Conservation (phyloP, 2,329 filamentous ascomycete genomes). For the Endocalyx cinctus region DNA sequence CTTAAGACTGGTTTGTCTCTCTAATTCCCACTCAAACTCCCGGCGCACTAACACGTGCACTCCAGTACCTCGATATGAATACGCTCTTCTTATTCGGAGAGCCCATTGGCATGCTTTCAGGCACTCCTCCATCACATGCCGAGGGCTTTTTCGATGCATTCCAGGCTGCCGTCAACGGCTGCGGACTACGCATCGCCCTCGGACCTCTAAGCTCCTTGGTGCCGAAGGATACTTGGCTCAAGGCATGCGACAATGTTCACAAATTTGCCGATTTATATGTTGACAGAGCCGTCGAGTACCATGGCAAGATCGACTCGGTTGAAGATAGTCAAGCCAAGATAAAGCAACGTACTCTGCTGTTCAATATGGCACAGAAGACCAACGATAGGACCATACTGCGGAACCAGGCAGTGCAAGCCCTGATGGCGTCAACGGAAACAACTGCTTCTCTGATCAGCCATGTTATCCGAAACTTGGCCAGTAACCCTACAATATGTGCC, state of each 20-base stretch:
- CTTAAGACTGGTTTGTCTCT: constrained; percentile 15
- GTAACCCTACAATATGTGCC: constrained; percentile 12
- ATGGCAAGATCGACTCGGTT: constrained; percentile 11
- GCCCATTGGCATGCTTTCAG: constrained; percentile 17
- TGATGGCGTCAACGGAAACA: constrained; percentile 17
- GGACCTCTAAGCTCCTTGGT: constrained; percentile 18
- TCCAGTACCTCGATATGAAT: constrained; percentile 17
- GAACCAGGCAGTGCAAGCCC: constrained; percentile 15
- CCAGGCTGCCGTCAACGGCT: constrained; percentile 17
- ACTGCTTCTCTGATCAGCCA: constrained; percentile 17
- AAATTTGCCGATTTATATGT: constrained; percentile 17
- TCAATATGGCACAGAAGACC: constrained; percentile 16
- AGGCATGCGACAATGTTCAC: constrained; percentile 17
- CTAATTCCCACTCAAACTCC: constrained; percentile 6
- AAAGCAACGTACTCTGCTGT: constrained; percentile 14
- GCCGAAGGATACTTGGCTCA: constrained; percentile 18
- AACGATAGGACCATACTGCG: constrained; percentile 15
- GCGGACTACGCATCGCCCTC: constrained; percentile 18
- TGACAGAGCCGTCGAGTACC: constrained; percentile 16
- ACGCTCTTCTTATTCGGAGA: constrained; percentile 19
- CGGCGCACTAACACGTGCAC: constrained; percentile 13
- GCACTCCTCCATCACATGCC: constrained; percentile 14
- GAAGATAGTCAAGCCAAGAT: constrained; percentile 12
- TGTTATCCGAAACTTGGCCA: constrained; percentile 16
- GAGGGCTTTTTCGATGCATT: constrained; percentile 17